phyloP scores from a whole-genome alignment of 2,329 filamentous ascomycete genomes.

The Arthroderma sp. region DNA sequence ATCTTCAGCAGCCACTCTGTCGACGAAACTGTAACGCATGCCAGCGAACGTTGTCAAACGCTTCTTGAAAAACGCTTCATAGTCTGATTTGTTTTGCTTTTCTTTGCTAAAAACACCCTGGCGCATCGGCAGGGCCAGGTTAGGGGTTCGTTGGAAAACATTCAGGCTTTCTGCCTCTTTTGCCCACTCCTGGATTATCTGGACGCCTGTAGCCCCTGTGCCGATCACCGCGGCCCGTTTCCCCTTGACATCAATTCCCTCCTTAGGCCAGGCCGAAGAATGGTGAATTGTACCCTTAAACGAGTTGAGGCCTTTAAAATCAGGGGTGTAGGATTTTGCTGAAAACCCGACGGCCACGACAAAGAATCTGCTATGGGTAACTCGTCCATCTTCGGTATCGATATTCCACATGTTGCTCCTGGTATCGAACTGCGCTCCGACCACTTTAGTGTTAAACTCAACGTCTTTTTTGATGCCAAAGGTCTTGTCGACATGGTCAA shows the following conservation, averaged over 20 bases:
- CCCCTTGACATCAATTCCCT: slow-evolving; percentile 41
- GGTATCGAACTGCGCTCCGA: slow-evolving; percentile 29
- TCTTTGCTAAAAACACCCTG: slow-evolving; percentile 34
- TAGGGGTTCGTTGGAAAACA: slow-evolving; percentile 51
- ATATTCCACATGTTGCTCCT: slow-evolving; percentile 31
- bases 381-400: slow-evolving; percentile 28
- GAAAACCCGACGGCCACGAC: slow-evolving; percentile 36
- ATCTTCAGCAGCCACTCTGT: slow-evolving; percentile 42
- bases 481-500: slow-evolving; percentile 33
- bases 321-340: slow-evolving; percentile 31
- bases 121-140: slow-evolving; percentile 50
- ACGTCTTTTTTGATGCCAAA: slow-evolving; percentile 33
- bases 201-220: slow-evolving; percentile 51
- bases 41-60: slow-evolving; percentile 43
- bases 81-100: slow-evolving; percentile 37
- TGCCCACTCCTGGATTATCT: slow-evolving; percentile 48
- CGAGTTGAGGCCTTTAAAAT: slow-evolving; percentile 22
- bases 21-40: slow-evolving; percentile 41
- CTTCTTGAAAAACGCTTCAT: slow-evolving; percentile 37
- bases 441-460: slow-evolving; percentile 33
- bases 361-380: slow-evolving; percentile 31
- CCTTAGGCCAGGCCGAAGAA: slow-evolving; percentile 48
- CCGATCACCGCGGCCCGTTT: slow-evolving; percentile 52
- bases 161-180: slow-evolving; percentile 39
- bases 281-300: slow-evolving; percentile 50